Conservation (phyloP, 495 filamentous ascomycete species). For the Penicillium verhagenii region DNA sequence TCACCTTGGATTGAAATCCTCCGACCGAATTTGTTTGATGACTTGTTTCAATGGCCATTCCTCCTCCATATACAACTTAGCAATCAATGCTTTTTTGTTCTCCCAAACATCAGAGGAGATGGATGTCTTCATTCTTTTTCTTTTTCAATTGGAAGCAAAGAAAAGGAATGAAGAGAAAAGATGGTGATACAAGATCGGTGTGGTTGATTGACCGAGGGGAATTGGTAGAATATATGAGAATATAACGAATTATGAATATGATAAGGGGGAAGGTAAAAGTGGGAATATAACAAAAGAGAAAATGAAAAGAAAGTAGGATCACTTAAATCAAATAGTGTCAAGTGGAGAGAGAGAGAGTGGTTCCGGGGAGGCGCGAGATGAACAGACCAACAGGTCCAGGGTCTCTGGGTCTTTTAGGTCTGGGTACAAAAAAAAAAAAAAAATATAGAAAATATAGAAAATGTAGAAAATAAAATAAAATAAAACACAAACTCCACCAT, state of each 20-base stretch:
- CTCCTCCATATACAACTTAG: constrained; percentile 48
- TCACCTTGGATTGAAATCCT: constrained; percentile 51
- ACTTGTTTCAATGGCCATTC: constrained; percentile 52
- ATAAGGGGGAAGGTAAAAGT: neutral
- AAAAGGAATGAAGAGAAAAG: neutral
- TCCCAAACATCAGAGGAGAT: constrained; percentile 52
- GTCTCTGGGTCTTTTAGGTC: constrained; percentile 1
- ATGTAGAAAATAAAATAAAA: neutral
- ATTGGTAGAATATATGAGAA: neutral
- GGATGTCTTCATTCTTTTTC: constrained; percentile 41
- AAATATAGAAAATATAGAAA: no score
- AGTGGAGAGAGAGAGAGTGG: constrained; percentile 6
- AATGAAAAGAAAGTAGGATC: neutral
- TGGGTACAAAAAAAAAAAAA: neutral
- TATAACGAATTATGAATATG: no score
- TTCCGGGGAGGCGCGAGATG: constrained; percentile 19
- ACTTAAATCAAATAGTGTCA: neutral
- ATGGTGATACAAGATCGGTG: neutral
- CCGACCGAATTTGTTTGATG: constrained; percentile 48
- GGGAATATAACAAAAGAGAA: neutral
- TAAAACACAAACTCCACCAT: constrained; percentile 12
- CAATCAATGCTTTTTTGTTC: constrained; percentile 48
- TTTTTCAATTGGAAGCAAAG: neutral
- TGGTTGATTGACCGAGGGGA: neutral
- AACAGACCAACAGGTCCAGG: neutral